These are phyloP conservation scores for Kazachstania africana DNA, from an alignment of 805 yeast species.

Conservation along the genomic window DNA sequence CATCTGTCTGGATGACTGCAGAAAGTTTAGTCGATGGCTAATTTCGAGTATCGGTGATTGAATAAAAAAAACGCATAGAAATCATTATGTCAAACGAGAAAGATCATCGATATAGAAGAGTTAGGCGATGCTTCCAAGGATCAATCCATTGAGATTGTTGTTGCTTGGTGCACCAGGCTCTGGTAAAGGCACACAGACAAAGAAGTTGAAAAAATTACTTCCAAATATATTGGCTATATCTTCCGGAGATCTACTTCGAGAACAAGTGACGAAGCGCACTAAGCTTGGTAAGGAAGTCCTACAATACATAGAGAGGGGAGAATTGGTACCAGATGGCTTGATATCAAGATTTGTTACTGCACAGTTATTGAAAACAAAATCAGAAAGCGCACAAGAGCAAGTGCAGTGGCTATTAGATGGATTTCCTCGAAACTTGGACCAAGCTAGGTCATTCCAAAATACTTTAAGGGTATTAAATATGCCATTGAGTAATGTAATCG, in stretches of 20 bases:
- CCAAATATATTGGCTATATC: conserved; percentile 50
- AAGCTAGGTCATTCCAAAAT: conserved; percentile 52
- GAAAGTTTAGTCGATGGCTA: too few relatives aligned
- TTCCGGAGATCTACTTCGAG: conserved; percentile 74
- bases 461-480: conserved; percentile 22
- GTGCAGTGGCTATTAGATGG: conserved; percentile 93
- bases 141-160: conserved; percentile 47
- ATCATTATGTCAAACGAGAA: too few relatives aligned
- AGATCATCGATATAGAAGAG: too few relatives aligned
- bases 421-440: conserved; percentile 72
- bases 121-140: too few relatives aligned
- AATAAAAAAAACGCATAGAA: too few relatives aligned
- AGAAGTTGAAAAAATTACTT: conserved; percentile 44
- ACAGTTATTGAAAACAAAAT: conserved; percentile 13
- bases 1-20: too few relatives aligned
- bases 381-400: conserved; percentile 26
- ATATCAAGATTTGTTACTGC: conserved; percentile 30
- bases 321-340: conserved; percentile 56
- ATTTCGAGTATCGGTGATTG: too few relatives aligned
- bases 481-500: conserved; percentile 65
- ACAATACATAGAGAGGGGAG: conserved; percentile 46
- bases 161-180: conserved; percentile 92
- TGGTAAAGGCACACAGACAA: conserved; percentile 86
- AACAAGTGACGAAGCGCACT: conserved; percentile 46
- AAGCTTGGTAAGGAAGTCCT: conserved; percentile 47